Percentiles rank a stretch among this genome's conserved stretches.
These are phyloP conservation scores for Pseudozyma flocculosa DNA, from an alignment of 1,284 basidiomycete species.

Conservation along the genomic window DNA sequence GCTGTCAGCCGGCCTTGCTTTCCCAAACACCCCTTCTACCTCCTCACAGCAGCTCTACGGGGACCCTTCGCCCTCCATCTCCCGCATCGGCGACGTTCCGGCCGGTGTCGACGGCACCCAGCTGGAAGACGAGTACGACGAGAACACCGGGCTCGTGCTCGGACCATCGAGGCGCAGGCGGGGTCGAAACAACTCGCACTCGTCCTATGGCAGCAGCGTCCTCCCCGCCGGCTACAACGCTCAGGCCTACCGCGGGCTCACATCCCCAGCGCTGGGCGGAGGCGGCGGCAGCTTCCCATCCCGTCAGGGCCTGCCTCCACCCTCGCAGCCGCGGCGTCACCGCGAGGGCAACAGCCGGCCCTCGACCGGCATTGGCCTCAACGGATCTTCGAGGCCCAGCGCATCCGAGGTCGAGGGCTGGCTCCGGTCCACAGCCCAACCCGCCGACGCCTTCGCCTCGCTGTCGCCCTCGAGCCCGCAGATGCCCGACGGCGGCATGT, in stretches of 20 bases:
- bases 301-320: conserved; percentile 3
- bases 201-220: conserved; percentile 35
- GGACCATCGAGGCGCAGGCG: conserved; percentile 23
- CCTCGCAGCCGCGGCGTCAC: conserved; percentile 7
- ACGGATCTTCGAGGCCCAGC: no score
- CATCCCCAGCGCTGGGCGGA: conserved; percentile 6
- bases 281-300: conserved; percentile 5
- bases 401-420: conserved; percentile 22
- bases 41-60: background rate
- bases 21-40: background rate
- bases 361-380: background rate
- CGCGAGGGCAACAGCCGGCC: conserved; percentile 12
- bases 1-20: no score
- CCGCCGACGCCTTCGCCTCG: background rate
- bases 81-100: conserved; percentile 4
- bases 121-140: conserved; percentile 21
- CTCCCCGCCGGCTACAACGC: conserved; percentile 11
- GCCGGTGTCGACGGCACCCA: no score
- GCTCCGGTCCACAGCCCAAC: conserved; percentile 15
- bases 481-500: background rate
- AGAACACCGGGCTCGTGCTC: conserved; percentile 20
- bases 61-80: conserved; percentile 8
- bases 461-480: no score
- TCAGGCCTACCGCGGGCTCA: background rate
- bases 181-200: conserved; percentile 29